Percentiles rank a stretch among this genome's conserved stretches.
These are phyloP conservation scores for Hypoxylon sp. DNA, from an alignment of 2,329 filamentous ascomycete species.

Conservation along the genomic window DNA sequence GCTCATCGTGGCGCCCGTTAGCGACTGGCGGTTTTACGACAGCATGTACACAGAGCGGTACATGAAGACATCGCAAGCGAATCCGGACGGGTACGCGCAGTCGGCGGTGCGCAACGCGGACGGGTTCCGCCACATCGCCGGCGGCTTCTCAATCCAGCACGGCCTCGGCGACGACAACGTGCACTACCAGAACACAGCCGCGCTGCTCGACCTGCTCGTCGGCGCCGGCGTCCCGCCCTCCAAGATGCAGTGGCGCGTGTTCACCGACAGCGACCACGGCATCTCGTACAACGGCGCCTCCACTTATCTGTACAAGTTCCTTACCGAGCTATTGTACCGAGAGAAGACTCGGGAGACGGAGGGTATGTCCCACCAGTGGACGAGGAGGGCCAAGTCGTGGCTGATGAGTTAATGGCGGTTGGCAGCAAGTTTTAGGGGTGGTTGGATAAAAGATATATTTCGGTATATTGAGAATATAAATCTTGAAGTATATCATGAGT, in stretches of 20 bases:
- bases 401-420: background rate
- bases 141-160: conserved; percentile 69
- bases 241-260: conserved; percentile 69
- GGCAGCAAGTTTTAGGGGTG: background rate
- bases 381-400: conserved; percentile 32
- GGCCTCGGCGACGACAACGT: conserved; percentile 76
- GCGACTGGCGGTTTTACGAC: conserved; percentile 76
- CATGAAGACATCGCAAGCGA: conserved; percentile 69
- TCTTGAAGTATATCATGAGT: too few species aligned
- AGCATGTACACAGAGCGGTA: conserved; percentile 76
- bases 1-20: conserved; percentile 70
- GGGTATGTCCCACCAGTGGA: conserved; percentile 42
- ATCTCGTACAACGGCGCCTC: conserved; percentile 65
- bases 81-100: conserved; percentile 66
- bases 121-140: conserved; percentile 69
- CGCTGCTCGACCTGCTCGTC: conserved; percentile 67
- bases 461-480: background rate
- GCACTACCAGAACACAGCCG: conserved; percentile 72
- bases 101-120: conserved; percentile 64
- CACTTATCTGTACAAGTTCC: conserved; percentile 67
- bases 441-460: background rate
- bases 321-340: conserved; percentile 66
- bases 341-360: conserved; percentile 56
- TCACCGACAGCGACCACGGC: conserved; percentile 70
- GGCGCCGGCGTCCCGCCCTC: conserved; percentile 64